A percentile compares a stretch with the other conserved stretches of the same genome.
These are phyloP conservation scores for Helotiales sp. DNA, from an alignment of 2,329 filamentous ascomycete species.

Conservation along the genomic window DNA sequence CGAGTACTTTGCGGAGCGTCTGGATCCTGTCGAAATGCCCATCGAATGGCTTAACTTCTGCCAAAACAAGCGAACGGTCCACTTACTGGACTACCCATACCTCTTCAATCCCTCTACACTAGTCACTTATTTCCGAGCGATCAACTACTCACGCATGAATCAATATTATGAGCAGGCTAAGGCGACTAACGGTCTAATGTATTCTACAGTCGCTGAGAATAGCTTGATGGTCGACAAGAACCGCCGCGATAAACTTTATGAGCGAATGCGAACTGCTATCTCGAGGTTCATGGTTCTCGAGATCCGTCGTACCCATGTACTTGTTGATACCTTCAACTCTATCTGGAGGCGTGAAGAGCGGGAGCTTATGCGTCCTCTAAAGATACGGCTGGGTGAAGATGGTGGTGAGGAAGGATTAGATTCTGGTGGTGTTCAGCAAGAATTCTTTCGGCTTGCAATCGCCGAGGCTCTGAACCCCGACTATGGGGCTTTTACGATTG, in stretches of 20 bases:
- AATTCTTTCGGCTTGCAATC: slow-evolving; percentile 88
- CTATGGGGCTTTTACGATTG: slow-evolving; percentile 72
- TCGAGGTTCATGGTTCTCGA: slow-evolving; percentile 71
- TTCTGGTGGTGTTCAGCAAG: slow-evolving; percentile 92
- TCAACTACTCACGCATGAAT: slow-evolving; percentile 88
- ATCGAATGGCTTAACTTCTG: slow-evolving; percentile 66
- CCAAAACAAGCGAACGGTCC: slow-evolving; percentile 62
- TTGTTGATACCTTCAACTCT: slow-evolving; percentile 79
- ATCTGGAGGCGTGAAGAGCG: slow-evolving; percentile 83
- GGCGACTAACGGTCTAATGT: slow-evolving; percentile 55
- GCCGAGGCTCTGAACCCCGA: slow-evolving; percentile 75
- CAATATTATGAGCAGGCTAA: slow-evolving; percentile 71
- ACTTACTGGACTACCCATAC: slow-evolving; percentile 79
- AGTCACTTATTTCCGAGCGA: slow-evolving; percentile 81
- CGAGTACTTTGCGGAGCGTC: slow-evolving; percentile 71
- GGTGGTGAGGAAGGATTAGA: slow-evolving; percentile 87
- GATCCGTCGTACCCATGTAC: slow-evolving; percentile 64
- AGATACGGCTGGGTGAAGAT: slow-evolving; percentile 82
- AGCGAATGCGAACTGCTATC: slow-evolving; percentile 65
- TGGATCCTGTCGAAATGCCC: slow-evolving; percentile 75
- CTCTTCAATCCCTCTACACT: slow-evolving; percentile 73
- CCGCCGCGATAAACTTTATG: slow-evolving; percentile 61
- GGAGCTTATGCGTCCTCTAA: slow-evolving; percentile 81
- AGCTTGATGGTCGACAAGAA: slow-evolving; percentile 56
- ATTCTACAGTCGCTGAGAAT: slow-evolving; percentile 50